These are phyloP conservation scores for Bruguiera sexangula DNA, from an alignment of 345 rosid species.

Conservation along the genomic window DNA sequence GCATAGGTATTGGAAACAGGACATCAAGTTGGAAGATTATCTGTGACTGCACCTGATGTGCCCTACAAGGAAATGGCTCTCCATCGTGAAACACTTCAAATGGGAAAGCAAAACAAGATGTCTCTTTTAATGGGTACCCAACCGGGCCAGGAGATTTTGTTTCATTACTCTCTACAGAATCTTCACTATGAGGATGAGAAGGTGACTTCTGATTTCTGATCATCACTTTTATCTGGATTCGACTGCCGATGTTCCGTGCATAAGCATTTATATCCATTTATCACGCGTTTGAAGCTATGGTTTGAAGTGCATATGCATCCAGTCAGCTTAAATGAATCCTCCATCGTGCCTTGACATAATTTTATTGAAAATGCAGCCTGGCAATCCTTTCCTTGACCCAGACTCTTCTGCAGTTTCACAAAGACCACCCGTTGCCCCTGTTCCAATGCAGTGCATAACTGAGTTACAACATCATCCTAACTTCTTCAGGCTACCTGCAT, in stretches of 20 bases:
- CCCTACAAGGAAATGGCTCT: slow-evolving; percentile 78
- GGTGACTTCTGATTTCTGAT: slow-evolving; percentile 24
- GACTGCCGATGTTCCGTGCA: not conserved
- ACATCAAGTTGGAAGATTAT: slow-evolving; percentile 71
- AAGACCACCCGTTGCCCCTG: slow-evolving; percentile 11
- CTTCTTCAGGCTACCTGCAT: slow-evolving; percentile 50
- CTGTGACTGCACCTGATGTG: slow-evolving; percentile 64
- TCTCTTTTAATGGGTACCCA: slow-evolving; percentile 62
- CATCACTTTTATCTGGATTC: slow-evolving; percentile 23
- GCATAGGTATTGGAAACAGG: slow-evolving; percentile 66
- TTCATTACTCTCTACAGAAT: slow-evolving; percentile 26
- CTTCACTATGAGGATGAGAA: slow-evolving; percentile 24
- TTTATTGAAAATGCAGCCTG: slow-evolving; percentile 40
- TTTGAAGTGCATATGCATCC: not conserved
- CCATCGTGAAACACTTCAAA: slow-evolving; percentile 73
- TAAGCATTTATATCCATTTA: not conserved
- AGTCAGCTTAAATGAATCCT: not conserved
- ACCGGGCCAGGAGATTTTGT: slow-evolving; percentile 47
- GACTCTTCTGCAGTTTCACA: slow-evolving; percentile 19
- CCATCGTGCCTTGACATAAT: not conserved
- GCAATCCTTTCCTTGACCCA: slow-evolving; percentile 44
- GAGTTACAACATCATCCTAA: slow-evolving; percentile 43
- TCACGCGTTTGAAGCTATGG: not conserved
- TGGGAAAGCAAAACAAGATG: slow-evolving; percentile 84
- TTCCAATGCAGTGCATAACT: slow-evolving; percentile 34